phyloP scores from a whole-genome alignment of 805 yeast genomes.

The Barnettozyma wickerhamii region DNA sequence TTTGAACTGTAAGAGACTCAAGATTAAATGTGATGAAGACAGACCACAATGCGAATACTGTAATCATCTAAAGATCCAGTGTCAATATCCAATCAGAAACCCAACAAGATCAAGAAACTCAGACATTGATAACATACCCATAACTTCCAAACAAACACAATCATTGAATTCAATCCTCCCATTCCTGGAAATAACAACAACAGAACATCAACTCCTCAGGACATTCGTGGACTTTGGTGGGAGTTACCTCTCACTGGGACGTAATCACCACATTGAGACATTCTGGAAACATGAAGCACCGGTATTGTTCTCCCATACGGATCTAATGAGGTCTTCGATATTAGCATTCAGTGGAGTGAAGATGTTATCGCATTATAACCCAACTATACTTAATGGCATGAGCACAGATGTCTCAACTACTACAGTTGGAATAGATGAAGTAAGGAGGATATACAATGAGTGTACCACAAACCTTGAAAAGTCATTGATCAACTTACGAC shows the following conservation, averaged over 20 bases:
- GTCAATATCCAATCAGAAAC: conserved; percentile 49
- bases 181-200: conserved; percentile 14
- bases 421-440: too few relatives aligned
- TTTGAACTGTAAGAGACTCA: conserved; percentile 76
- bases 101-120: conserved; percentile 1
- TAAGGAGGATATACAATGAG: conserved; percentile 8
- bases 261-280: conserved; percentile 6
- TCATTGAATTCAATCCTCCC: conserved; percentile 18
- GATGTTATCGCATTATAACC: too few relatives aligned
- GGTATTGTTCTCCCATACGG: conserved; percentile 15
- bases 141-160: neutral
- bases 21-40: conserved; percentile 88
- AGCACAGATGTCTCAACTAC: too few relatives aligned
- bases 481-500: neutral
- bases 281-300: conserved; percentile 20
- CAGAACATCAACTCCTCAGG: conserved; percentile 19
- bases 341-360: conserved; percentile 19
- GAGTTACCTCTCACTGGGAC: conserved; percentile 15
- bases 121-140: neutral
- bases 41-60: conserved; percentile 81
- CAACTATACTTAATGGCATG: too few relatives aligned
- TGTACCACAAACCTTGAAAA: conserved; percentile 4
- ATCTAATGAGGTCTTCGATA: conserved; percentile 15
- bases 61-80: conserved; percentile 64
- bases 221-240: conserved; percentile 22